Conservation (phyloP, 2,329 filamentous ascomycete genomes). For the Penicillium verrucosum region DNA sequence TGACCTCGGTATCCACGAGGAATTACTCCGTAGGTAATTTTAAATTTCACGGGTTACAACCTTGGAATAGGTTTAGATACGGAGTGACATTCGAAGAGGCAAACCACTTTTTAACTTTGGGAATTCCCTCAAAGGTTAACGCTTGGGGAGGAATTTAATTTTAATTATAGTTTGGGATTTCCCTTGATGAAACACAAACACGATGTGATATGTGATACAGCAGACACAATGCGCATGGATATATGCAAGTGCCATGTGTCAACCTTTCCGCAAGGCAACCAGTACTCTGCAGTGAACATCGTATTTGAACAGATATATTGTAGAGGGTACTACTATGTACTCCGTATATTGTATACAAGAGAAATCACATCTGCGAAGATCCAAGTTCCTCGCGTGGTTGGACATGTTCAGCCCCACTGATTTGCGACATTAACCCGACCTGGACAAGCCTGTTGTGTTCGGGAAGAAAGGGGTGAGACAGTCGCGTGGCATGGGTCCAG, state of each 20-base stretch:
- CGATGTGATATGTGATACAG: slow-evolving; percentile 11
- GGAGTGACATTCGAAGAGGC: too few species aligned
- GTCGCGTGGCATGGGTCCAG: slow-evolving; percentile 12
- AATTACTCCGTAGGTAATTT: not conserved
- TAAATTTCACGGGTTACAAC: not conserved
- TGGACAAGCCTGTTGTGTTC: not conserved
- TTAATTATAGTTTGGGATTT: slow-evolving; percentile 7
- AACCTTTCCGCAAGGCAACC: slow-evolving; percentile 13
- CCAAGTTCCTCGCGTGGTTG: slow-evolving; percentile 1
- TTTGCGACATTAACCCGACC: slow-evolving; percentile 2
- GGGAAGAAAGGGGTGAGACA: slow-evolving; percentile 10
- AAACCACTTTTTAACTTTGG: not conserved
- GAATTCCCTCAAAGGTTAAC: not conserved
- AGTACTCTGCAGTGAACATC: not conserved
- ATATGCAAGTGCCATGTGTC: slow-evolving; percentile 26
- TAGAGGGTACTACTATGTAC: not conserved
- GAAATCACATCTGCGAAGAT: slow-evolving; percentile 1
- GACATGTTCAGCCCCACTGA: slow-evolving; percentile 7
- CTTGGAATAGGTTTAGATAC: not conserved
- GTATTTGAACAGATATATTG: not conserved
- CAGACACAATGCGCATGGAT: slow-evolving; percentile 6
- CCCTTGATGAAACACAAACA: not conserved
- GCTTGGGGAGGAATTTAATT: not conserved
- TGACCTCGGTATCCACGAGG: not conserved
- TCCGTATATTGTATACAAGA: not conserved